Conservation (phyloP, 768 basidiomycete species). For the Phaffia tasmanica region DNA sequence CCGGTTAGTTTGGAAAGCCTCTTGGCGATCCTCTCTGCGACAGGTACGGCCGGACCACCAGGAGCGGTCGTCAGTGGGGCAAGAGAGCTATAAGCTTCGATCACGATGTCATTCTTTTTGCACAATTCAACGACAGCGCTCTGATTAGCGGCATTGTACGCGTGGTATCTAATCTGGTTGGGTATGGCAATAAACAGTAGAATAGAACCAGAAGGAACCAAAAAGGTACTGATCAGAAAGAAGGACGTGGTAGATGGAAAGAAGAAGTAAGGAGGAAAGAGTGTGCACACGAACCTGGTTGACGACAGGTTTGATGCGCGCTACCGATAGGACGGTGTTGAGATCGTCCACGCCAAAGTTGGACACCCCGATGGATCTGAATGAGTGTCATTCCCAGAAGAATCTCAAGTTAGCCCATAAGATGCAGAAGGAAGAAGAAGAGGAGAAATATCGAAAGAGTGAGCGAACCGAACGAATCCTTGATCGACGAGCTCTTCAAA, state of each 20-base stretch:
- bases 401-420: neutral
- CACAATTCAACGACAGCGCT: constrained; percentile 1
- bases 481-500: constrained; percentile 17
- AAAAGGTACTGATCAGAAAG: too few relatives aligned
- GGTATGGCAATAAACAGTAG: too few relatives aligned
- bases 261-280: too few relatives aligned
- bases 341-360: constrained; percentile 16
- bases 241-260: too few relatives aligned
- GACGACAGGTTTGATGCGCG: constrained; percentile 25
- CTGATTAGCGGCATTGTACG: constrained; percentile 20
- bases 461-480: constrained; percentile 15
- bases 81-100: constrained; percentile 18
- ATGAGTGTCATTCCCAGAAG: neutral
- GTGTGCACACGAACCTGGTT: neutral
- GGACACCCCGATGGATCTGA: constrained; percentile 8
- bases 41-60: constrained; percentile 19
- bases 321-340: constrained; percentile 2
- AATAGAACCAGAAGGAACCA: too few relatives aligned
- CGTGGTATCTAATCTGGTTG: constrained; percentile 24
- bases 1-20: constrained; percentile 3
- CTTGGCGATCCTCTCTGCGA: constrained; percentile 9
- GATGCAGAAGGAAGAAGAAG: neutral
- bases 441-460: neutral
- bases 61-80: constrained; percentile 23
- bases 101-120: constrained; percentile 15